Base-by-base conservation (phyloP, 2,329 filamentous ascomycete genomes). In the Arthroderma sp. region DNA sequence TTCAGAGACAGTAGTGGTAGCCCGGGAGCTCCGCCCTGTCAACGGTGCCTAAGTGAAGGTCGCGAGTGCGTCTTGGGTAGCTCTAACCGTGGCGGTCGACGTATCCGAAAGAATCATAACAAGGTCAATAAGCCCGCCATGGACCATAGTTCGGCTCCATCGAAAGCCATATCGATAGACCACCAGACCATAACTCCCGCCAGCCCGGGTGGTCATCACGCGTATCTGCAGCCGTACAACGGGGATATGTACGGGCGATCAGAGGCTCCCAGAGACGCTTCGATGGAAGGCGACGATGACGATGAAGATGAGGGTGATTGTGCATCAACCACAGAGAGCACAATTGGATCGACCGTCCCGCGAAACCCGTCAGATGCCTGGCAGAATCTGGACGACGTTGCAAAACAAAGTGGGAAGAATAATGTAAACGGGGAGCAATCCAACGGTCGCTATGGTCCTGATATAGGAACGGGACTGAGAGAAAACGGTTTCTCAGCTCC, bases 61-160 rank as follows among this genome's bases (percentile, higher is more conserved):
- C 71, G 73, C 43, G 73, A 78, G 48, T 79, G 75, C 56, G 68
- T 78, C 7, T 66, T 78, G 15, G 75, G 74, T 5, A 71, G 71
- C 38, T 76, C 73, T 40, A 78, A 78, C 54, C 70, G 75, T 44
- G 75, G 75, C 38, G 75, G 75, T 9, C 68, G 74, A 45, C 68
- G 75, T 39, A 69, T 77, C 46, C 70, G 74, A 43, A 75, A 74
- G 54, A 74, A 34, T 34, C 8, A 11, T 34, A 34, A 34, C 32
- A 8, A 9, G 8, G 11, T 8, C 32, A 34, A 34, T 11, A 34
- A 9, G 3, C 8, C 32, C 32, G 11, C 8, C 11, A 34, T 11
- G 32, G 11, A 34, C 32, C 32, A 8, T 34, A 34, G 8, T 8
- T 11, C n/a, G 32, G 8, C 32, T 34, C 32, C 32, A 34, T 34